A percentile compares a stretch with the other conserved stretches of the same genome.
These are phyloP conservation scores for Exserohilum turcica DNA, from an alignment of 2,329 filamentous ascomycete species.

Conservation along the genomic window DNA sequence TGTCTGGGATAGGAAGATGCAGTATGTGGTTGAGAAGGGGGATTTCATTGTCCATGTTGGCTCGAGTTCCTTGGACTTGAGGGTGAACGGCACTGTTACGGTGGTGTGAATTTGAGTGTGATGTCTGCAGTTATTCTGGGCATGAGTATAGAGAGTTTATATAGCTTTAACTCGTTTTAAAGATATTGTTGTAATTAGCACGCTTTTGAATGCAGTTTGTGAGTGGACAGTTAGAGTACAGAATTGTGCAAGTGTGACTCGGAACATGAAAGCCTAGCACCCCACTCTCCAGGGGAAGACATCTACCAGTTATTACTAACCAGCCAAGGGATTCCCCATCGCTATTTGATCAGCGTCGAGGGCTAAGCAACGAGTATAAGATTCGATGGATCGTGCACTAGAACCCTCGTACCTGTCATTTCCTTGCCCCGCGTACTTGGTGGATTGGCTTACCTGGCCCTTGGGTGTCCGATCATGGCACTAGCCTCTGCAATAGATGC, in stretches of 20 bases:
- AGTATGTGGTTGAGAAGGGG: conserved; percentile 75
- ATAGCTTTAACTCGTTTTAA: not conserved
- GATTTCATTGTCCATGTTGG: conserved; percentile 68
- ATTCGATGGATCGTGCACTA: too few species aligned
- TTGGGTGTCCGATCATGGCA: not conserved
- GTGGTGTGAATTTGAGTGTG: conserved; percentile 41
- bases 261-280: too few species aligned
- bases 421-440: too few species aligned
- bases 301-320: too few species aligned
- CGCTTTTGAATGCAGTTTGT: not conserved
- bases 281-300: too few species aligned
- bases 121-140: too few species aligned
- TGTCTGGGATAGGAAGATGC: conserved; percentile 64
- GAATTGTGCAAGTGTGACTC: not conserved
- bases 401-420: not conserved
- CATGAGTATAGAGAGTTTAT: not conserved
- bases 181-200: too few species aligned
- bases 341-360: not conserved
- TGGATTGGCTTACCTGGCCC: not conserved
- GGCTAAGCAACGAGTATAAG: not conserved
- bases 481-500: not conserved
- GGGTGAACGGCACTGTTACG: conserved; percentile 61
- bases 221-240: too few species aligned
- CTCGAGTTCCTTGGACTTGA: conserved; percentile 61
- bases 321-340: too few species aligned